Evolutionary conservation across 73 alveolate species (phyloP), one percentile per base, ranked within the genome.

Genomic region (Paramecium tetraurelia): DNA sequence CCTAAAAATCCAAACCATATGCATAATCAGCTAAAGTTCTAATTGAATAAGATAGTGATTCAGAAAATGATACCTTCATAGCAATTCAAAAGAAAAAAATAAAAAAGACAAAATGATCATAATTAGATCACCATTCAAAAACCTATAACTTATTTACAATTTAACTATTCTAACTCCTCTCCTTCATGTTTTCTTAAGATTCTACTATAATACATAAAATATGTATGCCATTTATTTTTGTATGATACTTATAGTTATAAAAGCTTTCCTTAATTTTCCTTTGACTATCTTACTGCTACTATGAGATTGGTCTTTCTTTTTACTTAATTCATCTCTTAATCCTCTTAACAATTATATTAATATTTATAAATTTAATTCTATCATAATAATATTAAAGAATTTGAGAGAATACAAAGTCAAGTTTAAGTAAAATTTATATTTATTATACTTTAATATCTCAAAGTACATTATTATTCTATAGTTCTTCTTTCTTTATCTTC

Each of bases 131-230:
- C 20, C 38, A 75, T 38, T 63, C 84, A 63, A 10, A 63, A 63
- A 41, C 35, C 87, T 38, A 75, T 35, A 35, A 75, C 87, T 38
- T 41, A 14, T n/a, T 41, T 35, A 35, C 48, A 7, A 22, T 75
- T 75, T 75, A 72, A 75, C 29, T 75, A 18, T 4, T 36, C 69
- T 6, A 75, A 38, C 7, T 35, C 87, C 33, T 75, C 12, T 2
- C 87, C 87, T 16, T 41, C 21, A 41, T 33, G 21, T 41, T 36
- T 38, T 75, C 31, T 7, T 92, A 7, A 92, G 92, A 38, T 92
- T 92, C 59, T 48, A 38, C 95, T n/a, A n/a, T n/a, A n/a, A n/a
- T n/a, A n/a, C n/a, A n/a, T n/a, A n/a, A n/a, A n/a, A n/a, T n/a
- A n/a, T n/a, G n/a, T n/a, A n/a, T n/a, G n/a, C n/a, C n/a, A n/a